A percentile compares a stretch with the other conserved stretches of the same genome.
phyloP scores from a whole-genome alignment of 352 stramenopile genomes.

The Globisporangium yorkense region DNA sequence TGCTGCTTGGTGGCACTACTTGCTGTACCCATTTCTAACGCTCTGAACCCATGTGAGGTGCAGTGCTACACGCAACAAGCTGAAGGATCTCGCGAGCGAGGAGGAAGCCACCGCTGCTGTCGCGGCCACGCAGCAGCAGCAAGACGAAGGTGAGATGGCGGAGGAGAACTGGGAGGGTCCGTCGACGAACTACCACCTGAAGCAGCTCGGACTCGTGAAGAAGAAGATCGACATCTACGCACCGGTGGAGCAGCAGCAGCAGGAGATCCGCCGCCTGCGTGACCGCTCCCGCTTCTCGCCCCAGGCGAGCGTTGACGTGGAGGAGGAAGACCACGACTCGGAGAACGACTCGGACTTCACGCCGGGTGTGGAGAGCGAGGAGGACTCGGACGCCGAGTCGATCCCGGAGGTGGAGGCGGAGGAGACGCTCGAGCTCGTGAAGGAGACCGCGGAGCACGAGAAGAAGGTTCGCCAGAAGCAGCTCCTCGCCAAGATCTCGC shows the following conservation, averaged over 20 bases:
- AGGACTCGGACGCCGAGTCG: conserved; percentile 32
- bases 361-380: conserved; percentile 25
- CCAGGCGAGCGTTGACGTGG: conserved; percentile 18
- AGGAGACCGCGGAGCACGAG: conserved; percentile 35
- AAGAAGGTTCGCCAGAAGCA: conserved; percentile 8
- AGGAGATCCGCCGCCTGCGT: conserved; percentile 53
- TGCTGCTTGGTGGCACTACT: too few relatives aligned
- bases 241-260: conserved; percentile 52
- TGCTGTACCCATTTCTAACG: not conserved
- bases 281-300: conserved; percentile 52
- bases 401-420: conserved; percentile 41
- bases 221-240: conserved; percentile 82
- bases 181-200: conserved; percentile 73
- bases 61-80: conserved; percentile 31
- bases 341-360: conserved; percentile 61
- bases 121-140: not conserved
- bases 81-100: conserved; percentile 23
- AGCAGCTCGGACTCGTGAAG: conserved; percentile 59
- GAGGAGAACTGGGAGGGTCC: conserved; percentile 42
- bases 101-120: conserved; percentile 1
- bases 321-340: conserved; percentile 46
- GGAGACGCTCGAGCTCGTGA: conserved; percentile 33
- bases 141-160: conserved; percentile 6
- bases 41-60: not conserved
- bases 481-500: conserved; percentile 11